Evolutionary conservation across 202 grass and related monocot species (phyloP).

Genomic region (Setaria italica): DNA sequence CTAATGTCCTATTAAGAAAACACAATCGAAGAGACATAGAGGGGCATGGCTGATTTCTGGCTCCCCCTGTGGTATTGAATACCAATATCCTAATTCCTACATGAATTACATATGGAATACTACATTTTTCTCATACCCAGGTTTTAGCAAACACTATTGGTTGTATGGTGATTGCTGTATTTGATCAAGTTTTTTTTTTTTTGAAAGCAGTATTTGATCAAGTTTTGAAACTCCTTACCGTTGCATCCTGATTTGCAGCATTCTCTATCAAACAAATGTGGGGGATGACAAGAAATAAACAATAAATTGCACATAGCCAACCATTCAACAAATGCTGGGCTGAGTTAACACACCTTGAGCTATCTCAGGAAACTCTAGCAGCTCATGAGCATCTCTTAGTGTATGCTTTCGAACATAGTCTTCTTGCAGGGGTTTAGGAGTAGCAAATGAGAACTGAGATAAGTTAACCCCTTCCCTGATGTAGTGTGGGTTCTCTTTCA

Average conservation of each 20-base stretch:
- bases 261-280: background rate
- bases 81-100: background rate
- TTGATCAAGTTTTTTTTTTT: background rate
- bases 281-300: background rate
- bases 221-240: constrained; percentile 14
- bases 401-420: constrained; percentile 58
- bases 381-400: constrained; percentile 36
- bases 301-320: constrained; percentile 10
- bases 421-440: constrained; percentile 75
- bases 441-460: constrained; percentile 81
- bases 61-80: too few relatives aligned
- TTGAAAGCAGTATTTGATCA: background rate
- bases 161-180: background rate
- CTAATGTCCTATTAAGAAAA: background rate
- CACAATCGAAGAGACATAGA: background rate
- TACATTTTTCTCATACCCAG: background rate
- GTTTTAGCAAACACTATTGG: background rate
- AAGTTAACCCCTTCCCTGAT: constrained; percentile 68
- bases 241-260: constrained; percentile 15
- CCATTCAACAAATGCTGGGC: constrained; percentile 17
- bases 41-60: background rate
- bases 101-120: background rate
- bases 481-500: constrained; percentile 67
- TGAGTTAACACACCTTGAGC: constrained; percentile 53
- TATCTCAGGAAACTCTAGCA: constrained; percentile 40